Evolutionary conservation across 441 rosid genomes (phyloP), one percentile per base, ranked within the genome.

Genomic region (Melastoma candidum): DNA sequence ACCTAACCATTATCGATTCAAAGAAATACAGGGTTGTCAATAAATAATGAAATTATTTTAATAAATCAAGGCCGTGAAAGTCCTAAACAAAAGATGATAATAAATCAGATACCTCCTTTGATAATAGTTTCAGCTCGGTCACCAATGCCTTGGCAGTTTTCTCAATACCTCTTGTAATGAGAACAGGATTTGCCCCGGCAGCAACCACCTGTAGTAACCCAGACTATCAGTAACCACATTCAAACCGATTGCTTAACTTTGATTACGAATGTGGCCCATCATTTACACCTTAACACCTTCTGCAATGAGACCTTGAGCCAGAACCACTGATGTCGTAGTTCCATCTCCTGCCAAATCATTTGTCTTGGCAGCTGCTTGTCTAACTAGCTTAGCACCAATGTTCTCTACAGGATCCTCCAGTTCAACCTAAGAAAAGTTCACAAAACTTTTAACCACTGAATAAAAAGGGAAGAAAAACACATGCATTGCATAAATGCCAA

Each of bases 271-370:
- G 7, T 7, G 36, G 36, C 36, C 36, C 3, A 29, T 29, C 5
- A 29, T 29, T 60, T 78, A 49, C 32, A 87, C 96, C 95, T 92
- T 88, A 49, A 92, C 90, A 47, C 95, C 97, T 77, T 88, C 97
- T 13, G 95, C 87, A 61, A 92, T 88, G 29, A 85, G 89, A 49
- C 97, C 98, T 56, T 92, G 97, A 1, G 97, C 97, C 54, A 92
- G 98, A 63, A 88, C 97, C 68, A 92, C 98, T 14, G 98, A 92
- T 49, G 98, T 93, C 24, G 98, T 93, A 3, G 97, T 93, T 32
- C 98, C 96, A 61, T 87, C 97, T 57, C 97, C 97, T 47, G 98
- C 97, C 77, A 92, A 66, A 78, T 92, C 98, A 69, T 92, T 92
- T 7, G 97, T 85, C 72, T 92, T 92, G 36, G 97, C 82, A 74